These are phyloP conservation scores for Colletotrichum camelliae DNA, from an alignment of 2,329 filamentous ascomycete genomes.

Conservation along the genomic window DNA sequence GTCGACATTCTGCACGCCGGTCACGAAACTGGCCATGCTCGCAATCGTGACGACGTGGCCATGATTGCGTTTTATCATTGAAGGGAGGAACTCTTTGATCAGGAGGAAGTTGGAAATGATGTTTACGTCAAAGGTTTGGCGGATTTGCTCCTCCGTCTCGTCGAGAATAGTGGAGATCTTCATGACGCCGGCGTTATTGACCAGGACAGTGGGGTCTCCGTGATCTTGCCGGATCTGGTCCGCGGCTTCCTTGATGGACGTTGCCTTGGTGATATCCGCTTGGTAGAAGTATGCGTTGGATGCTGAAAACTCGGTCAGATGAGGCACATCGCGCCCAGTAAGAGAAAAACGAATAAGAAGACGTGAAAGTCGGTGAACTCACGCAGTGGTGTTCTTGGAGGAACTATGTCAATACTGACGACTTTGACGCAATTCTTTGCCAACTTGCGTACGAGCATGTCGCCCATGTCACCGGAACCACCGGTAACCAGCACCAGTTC, in stretches of 20 bases:
- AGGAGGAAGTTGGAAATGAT: slow-evolving; percentile 51
- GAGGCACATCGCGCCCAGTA: not conserved
- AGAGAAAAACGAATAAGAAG: not conserved
- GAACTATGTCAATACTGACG: slow-evolving; percentile 1
- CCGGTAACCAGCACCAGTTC: slow-evolving; percentile 36
- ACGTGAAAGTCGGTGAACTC: not conserved
- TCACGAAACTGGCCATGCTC: slow-evolving; percentile 54
- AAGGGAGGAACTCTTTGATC: slow-evolving; percentile 51
- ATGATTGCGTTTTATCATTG: slow-evolving; percentile 50
- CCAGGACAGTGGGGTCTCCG: slow-evolving; percentile 37
- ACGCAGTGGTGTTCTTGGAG: not conserved
- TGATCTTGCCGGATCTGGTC: slow-evolving; percentile 42
- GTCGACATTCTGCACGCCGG: slow-evolving; percentile 51
- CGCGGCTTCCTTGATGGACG: slow-evolving; percentile 43
- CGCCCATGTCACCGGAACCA: slow-evolving; percentile 8
- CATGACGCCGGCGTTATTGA: slow-evolving; percentile 46
- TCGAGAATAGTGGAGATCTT: slow-evolving; percentile 39
- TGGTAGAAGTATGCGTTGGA: slow-evolving; percentile 13
- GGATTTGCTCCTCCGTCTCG: slow-evolving; percentile 41
- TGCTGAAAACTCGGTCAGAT: not conserved
- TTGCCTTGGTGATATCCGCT: slow-evolving; percentile 1
- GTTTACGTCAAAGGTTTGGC: slow-evolving; percentile 53
- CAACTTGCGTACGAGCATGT: slow-evolving; percentile 6
- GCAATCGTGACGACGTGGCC: slow-evolving; percentile 60
- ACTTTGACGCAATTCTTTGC: slow-evolving; percentile 16